Evolutionary conservation across 2,329 filamentous ascomycete species (phyloP).

Genomic region (Hansfordia pulvinata): DNA sequence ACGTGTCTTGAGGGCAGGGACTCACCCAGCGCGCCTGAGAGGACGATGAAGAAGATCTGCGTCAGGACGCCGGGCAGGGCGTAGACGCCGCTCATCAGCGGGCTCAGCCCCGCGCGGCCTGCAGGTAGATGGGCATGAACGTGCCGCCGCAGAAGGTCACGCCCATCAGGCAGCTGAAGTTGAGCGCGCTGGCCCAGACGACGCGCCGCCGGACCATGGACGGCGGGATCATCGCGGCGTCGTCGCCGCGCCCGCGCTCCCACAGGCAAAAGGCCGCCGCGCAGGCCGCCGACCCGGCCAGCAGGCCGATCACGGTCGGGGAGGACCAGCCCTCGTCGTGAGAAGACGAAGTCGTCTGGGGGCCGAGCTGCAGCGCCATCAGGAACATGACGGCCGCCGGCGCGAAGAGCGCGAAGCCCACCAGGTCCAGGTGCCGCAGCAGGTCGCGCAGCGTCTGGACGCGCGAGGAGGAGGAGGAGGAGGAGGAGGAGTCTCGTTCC

Average conservation of each 20-base stretch:
- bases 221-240: conserved; percentile 34
- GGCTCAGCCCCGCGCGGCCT: conserved; percentile 15
- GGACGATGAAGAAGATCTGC: conserved; percentile 43
- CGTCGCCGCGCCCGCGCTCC: conserved; percentile 28
- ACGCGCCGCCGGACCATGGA: conserved; percentile 27
- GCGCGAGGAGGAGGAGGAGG: conserved; percentile 22
- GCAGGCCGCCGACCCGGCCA: conserved; percentile 20
- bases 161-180: conserved; percentile 26
- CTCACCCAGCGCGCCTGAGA: conserved; percentile 17
- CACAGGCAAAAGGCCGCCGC: conserved; percentile 23
- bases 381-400: conserved; percentile 25
- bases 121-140: conserved; percentile 18
- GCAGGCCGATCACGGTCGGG: conserved; percentile 22
- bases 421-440: conserved; percentile 22
- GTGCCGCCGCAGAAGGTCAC: conserved; percentile 24
- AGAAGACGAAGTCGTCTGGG: conserved; percentile 17
- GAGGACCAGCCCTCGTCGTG: conserved; percentile 24
- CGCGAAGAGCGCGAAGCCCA: conserved; percentile 29
- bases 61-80: conserved; percentile 15
- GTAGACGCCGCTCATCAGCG: conserved; percentile 17
- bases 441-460: conserved; percentile 12
- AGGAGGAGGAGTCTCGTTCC: conserved; percentile 16
- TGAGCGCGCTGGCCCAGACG: conserved; percentile 26
- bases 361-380: conserved; percentile 29
- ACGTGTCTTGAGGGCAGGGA: neutral